These are phyloP conservation scores for Dactylellina sp. DNA, from an alignment of 2,329 filamentous ascomycete genomes.

Conservation along the genomic window DNA sequence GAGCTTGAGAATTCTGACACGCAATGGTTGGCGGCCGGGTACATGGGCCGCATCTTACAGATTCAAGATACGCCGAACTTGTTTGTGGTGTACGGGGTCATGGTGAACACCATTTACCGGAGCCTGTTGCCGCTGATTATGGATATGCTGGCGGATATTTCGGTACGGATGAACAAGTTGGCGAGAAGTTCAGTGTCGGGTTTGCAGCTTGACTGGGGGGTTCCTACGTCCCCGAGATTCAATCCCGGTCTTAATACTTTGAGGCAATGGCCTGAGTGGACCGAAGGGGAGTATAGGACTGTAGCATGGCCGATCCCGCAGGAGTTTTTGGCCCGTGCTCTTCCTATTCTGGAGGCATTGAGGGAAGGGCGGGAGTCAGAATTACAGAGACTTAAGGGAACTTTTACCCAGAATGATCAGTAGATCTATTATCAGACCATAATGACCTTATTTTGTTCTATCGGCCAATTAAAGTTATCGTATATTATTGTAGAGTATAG, in stretches of 20 bases:
- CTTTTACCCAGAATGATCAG: too few relatives aligned
- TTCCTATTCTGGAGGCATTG: neutral
- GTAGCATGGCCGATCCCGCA: slow-evolving; percentile 24
- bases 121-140: slow-evolving; percentile 32
- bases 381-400: neutral
- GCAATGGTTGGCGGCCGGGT: neutral
- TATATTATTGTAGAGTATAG: too few relatives aligned
- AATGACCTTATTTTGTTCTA: too few relatives aligned
- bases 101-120: slow-evolving; percentile 12
- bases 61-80: slow-evolving; percentile 13
- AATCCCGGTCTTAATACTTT: neutral
- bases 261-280: slow-evolving; percentile 37
- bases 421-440: too few relatives aligned
- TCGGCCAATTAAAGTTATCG: too few relatives aligned
- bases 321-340: neutral
- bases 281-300: slow-evolving; percentile 21
- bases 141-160: slow-evolving; percentile 48
- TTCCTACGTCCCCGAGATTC: slow-evolving; percentile 8
- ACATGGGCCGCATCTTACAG: slow-evolving; percentile 1
- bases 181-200: slow-evolving; percentile 6
- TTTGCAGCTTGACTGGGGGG: slow-evolving; percentile 10
- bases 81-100: slow-evolving; percentile 14
- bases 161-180: slow-evolving; percentile 22
- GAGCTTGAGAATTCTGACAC: slow-evolving; percentile 3
- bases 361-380: slow-evolving; percentile 8